These are phyloP conservation scores for Urtica urens DNA, from an alignment of 306 rosid species.

Conservation along the genomic window DNA sequence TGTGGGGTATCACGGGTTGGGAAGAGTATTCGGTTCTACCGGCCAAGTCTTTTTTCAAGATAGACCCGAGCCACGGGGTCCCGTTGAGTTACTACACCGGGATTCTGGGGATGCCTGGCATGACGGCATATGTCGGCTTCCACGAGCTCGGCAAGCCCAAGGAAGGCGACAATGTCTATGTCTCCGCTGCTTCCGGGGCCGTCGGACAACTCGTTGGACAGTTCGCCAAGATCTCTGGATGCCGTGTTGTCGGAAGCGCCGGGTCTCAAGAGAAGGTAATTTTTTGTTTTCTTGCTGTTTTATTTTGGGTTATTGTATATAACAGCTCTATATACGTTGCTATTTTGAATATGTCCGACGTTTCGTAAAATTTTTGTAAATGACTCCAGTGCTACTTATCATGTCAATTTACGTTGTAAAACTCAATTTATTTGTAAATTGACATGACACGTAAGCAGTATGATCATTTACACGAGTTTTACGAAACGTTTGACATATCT, in stretches of 20 bases:
- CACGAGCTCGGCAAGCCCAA: slow-evolving; percentile 5
- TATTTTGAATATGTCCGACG: too few species aligned
- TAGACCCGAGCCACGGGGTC: slow-evolving; percentile 40
- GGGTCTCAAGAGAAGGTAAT: slow-evolving; percentile 5
- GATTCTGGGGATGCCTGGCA: slow-evolving; percentile 26
- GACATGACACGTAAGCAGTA: too few species aligned
- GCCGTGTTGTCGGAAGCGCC: slow-evolving; percentile 10
- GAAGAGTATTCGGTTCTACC: slow-evolving; percentile 42
- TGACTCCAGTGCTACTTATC: too few species aligned
- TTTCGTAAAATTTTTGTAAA: too few species aligned
- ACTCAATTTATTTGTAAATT: too few species aligned
- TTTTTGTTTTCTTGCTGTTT: too few species aligned
- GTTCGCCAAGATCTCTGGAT: slow-evolving; percentile 6
- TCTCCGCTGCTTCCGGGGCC: slow-evolving; percentile 8
- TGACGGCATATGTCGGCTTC: slow-evolving; percentile 10
- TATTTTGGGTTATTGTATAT: too few species aligned
- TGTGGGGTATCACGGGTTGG: slow-evolving; percentile 61
- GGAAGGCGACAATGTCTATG: slow-evolving; percentile 3
- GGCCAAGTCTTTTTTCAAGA: slow-evolving; percentile 29
- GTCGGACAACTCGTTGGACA: slow-evolving; percentile 14
- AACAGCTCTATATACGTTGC: too few species aligned
- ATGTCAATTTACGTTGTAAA: too few species aligned
- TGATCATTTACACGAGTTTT: too few species aligned
- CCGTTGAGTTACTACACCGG: slow-evolving; percentile 61
- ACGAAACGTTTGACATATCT: too few species aligned